Evolutionary conservation across 306 rosid species (phyloP).

Genomic region (Medicago ruthenica): DNA sequence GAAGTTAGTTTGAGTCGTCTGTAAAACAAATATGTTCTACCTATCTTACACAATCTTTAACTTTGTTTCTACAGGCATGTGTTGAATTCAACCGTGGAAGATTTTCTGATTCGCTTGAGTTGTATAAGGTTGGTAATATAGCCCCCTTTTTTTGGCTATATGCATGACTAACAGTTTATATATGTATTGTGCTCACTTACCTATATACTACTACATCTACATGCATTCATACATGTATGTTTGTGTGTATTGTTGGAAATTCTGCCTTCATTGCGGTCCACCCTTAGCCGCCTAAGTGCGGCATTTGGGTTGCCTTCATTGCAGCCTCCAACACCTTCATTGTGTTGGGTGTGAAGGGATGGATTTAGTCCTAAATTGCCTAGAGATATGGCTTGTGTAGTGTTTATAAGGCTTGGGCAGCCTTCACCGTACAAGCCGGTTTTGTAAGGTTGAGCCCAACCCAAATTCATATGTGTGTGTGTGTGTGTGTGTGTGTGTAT

Average conservation of each 20-base stretch:
- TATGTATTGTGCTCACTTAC: constrained; percentile 34
- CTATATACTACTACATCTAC: background rate
- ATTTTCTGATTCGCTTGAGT: constrained; percentile 85
- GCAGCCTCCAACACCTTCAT: too few relatives aligned
- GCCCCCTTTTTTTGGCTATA: constrained; percentile 37
- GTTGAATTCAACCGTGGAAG: constrained; percentile 95
- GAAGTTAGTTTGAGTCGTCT: constrained; percentile 38
- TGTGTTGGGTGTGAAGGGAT: too few relatives aligned
- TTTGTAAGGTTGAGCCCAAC: too few relatives aligned
- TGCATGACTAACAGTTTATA: constrained; percentile 33
- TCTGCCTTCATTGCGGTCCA: too few relatives aligned
- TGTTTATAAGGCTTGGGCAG: too few relatives aligned
- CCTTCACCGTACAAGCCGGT: too few relatives aligned
- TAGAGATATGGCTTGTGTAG: too few relatives aligned
- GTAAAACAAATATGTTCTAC: constrained; percentile 23
- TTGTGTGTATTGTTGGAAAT: too few relatives aligned
- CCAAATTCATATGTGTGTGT: background rate
- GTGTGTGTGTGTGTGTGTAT: background rate
- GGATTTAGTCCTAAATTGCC: too few relatives aligned
- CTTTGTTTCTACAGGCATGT: constrained; percentile 80
- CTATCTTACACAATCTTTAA: constrained; percentile 39
- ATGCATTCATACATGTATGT: background rate
- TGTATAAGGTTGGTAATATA: constrained; percentile 84
- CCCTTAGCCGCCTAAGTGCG: too few relatives aligned
- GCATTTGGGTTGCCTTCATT: too few relatives aligned